These are phyloP conservation scores for Amaranthus hypochondriacus DNA, from an alignment of 148 eudicot genomes.

Conservation along the genomic window DNA sequence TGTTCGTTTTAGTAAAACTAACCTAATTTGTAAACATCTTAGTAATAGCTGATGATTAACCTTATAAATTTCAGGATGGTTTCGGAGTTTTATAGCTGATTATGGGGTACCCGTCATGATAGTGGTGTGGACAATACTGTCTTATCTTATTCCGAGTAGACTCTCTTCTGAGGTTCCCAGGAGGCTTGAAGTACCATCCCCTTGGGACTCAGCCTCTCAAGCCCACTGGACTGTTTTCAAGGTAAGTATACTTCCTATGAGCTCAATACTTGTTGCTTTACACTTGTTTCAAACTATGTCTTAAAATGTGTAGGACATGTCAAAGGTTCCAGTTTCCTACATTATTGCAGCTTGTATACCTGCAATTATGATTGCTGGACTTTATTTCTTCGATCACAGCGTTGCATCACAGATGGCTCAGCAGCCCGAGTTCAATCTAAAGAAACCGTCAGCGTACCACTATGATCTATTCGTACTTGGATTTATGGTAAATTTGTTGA, in stretches of 20 bases:
- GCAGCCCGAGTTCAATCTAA: constrained; percentile 84
- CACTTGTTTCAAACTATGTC: background rate
- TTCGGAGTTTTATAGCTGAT: constrained; percentile 73
- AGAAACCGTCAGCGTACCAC: constrained; percentile 81
- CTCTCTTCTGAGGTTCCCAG: constrained; percentile 71
- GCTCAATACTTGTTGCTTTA: background rate
- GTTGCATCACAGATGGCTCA: constrained; percentile 96
- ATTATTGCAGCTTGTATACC: constrained; percentile 69
- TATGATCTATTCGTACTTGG: constrained; percentile 78
- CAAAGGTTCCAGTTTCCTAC: constrained; percentile 53
- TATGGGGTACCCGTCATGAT: constrained; percentile 86
- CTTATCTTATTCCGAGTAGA: constrained; percentile 48
- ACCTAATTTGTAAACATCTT: background rate
- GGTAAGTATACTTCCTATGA: constrained; percentile 28
- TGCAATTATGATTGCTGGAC: constrained; percentile 88
- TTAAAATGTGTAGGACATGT: constrained; percentile 68
- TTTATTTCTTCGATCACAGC: constrained; percentile 91
- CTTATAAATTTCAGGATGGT: constrained; percentile 39
- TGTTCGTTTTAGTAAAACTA: background rate
- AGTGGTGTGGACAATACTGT: constrained; percentile 67
- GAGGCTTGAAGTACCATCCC: constrained; percentile 66
- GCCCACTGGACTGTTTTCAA: constrained; percentile 71
- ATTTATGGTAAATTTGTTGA: constrained; percentile 45
- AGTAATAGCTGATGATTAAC: background rate
- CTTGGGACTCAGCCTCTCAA: constrained; percentile 72